phyloP scores from a whole-genome alignment of 805 yeast species.

The Isabelozyma pseudorhagii region DNA sequence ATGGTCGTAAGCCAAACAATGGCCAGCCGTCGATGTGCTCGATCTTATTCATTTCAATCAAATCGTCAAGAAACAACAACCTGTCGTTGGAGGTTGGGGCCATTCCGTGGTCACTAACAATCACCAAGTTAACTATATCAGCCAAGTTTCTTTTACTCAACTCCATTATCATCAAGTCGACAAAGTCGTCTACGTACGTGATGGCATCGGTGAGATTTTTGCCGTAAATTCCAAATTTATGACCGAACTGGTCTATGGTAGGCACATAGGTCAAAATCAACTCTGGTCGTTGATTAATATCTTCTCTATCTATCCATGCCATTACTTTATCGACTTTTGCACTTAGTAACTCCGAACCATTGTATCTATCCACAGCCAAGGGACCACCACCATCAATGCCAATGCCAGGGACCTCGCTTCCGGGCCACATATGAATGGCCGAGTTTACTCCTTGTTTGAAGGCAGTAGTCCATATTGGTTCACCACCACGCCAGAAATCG shows the following conservation, averaged over 20 bases:
- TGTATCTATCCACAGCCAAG: conserved; percentile 57
- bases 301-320: conserved; percentile 61
- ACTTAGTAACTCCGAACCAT: conserved; percentile 58
- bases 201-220: conserved; percentile 52
- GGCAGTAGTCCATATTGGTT: conserved; percentile 85
- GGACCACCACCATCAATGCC: conserved; percentile 42
- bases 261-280: conserved; percentile 77
- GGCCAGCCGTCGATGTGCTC: conserved; percentile 83
- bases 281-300: conserved; percentile 62
- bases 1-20: conserved; percentile 72
- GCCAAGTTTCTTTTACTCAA: conserved; percentile 54
- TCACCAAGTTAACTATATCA: conserved; percentile 65
- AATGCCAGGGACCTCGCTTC: conserved; percentile 68
- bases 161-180: conserved; percentile 48
- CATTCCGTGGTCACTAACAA: conserved; percentile 94
- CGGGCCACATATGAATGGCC: conserved; percentile 98
- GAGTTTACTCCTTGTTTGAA: conserved; percentile 54
- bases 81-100: conserved; percentile 76
- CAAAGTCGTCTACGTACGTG: conserved; percentile 60
- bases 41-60: conserved; percentile 51
- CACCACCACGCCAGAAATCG: conserved; percentile 80
- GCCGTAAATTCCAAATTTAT: conserved; percentile 67
- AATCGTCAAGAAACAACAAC: conserved; percentile 68
- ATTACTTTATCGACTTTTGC: conserved; percentile 57
- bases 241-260: conserved; percentile 77